phyloP scores from a whole-genome alignment of 208 protist species.

The Leishmania braziliensis region DNA sequence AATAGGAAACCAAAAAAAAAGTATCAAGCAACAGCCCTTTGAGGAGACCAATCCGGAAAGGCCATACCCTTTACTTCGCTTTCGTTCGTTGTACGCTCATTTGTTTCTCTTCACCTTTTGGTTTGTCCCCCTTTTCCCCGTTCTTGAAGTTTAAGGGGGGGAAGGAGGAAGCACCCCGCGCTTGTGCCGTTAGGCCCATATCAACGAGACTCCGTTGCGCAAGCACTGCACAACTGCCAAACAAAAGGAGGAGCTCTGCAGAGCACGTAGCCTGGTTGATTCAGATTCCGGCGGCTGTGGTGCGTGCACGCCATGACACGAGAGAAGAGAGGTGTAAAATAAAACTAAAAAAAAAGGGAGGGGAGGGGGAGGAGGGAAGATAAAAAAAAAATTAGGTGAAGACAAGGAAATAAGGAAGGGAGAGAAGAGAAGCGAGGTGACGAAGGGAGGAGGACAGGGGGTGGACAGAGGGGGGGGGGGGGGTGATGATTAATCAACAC shows the following conservation, averaged over 20 bases:
- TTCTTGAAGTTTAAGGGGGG: not conserved
- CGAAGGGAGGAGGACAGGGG: not conserved
- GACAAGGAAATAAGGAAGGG: not conserved
- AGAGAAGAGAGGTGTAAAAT: not conserved
- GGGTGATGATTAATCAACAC: not conserved
- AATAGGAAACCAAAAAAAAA: constrained; percentile 5
- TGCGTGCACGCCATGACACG: not conserved
- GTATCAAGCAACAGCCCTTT: not conserved
- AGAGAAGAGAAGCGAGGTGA: not conserved
- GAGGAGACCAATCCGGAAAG: not conserved
- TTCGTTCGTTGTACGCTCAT: not conserved
- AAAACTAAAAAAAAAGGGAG: not conserved
- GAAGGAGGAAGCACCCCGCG: not conserved
- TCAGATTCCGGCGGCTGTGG: not conserved
- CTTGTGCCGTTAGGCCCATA: not conserved
- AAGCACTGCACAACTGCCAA: not conserved
- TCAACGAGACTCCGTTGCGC: not conserved
- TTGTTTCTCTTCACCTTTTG: too few species aligned
- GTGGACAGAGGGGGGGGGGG: not conserved
- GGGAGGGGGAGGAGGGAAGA: too few species aligned
- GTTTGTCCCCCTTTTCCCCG: not conserved
- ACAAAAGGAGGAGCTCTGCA: not conserved
- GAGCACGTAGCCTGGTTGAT: not conserved
- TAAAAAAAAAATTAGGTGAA: not conserved
- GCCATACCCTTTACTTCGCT: not conserved